Conservation (phyloP, 1,139 yeast species). For the Kodamaea arcana region DNA sequence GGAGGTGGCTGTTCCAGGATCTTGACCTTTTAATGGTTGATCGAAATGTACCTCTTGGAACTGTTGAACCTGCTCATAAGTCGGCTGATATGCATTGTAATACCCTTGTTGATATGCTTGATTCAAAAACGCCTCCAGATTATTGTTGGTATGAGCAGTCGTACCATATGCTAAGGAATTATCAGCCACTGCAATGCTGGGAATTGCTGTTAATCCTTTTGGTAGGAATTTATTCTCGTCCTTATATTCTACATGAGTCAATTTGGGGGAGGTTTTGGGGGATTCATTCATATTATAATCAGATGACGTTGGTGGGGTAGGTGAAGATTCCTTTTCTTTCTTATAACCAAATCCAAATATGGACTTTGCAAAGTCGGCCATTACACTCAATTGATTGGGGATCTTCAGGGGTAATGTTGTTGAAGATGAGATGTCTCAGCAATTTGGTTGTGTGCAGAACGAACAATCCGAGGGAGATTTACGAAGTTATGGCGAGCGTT, state of each 20-base stretch:
- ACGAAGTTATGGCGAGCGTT: too few relatives aligned
- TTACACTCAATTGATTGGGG: too few relatives aligned
- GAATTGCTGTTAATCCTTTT: slow-evolving; percentile 35
- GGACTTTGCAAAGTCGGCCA: slow-evolving; percentile 65
- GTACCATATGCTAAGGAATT: slow-evolving; percentile 68
- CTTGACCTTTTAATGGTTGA: slow-evolving; percentile 12
- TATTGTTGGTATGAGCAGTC: slow-evolving; percentile 36
- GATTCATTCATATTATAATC: slow-evolving; percentile 4
- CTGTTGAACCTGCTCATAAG: slow-evolving; percentile 8
- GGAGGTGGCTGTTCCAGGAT: slow-evolving; percentile 4
- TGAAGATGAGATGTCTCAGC: too few relatives aligned
- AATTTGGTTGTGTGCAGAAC: too few relatives aligned
- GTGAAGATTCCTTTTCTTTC: slow-evolving; percentile 13
- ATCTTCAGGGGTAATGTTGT: too few relatives aligned
- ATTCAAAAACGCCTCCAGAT: slow-evolving; percentile 23
- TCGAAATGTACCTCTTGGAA: slow-evolving; percentile 8
- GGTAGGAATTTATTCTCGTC: slow-evolving; percentile 30
- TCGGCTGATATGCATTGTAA: slow-evolving; percentile 6
- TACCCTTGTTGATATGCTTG: slow-evolving; percentile 17
- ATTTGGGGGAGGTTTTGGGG: slow-evolving; percentile 4
- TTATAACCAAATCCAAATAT: slow-evolving; percentile 55
- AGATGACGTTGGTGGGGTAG: slow-evolving; percentile 10
- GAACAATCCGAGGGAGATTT: too few relatives aligned
- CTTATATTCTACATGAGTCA: slow-evolving; percentile 6
- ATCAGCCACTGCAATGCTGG: slow-evolving; percentile 65